Conservation (phyloP, 129 eudicot genomes). For the Rutidosis leptorrhynchoides region DNA sequence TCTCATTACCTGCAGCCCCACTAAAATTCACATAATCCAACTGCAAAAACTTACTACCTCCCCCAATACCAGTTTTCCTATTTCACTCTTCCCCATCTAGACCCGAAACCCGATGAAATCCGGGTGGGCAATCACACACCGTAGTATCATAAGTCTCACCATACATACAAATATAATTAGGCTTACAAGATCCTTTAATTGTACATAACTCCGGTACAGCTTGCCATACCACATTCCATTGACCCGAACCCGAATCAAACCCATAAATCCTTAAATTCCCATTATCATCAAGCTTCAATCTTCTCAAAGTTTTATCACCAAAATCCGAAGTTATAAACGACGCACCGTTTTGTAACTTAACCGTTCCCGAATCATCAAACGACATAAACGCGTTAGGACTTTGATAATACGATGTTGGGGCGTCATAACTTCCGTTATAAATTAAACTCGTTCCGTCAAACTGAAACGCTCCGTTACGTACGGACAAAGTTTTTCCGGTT, state of each 20-base stretch:
- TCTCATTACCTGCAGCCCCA: slow-evolving; percentile 44
- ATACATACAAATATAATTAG: slow-evolving; percentile 51
- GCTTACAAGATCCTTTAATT: slow-evolving; percentile 62
- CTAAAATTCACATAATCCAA: slow-evolving; percentile 67
- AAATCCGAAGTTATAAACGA: slow-evolving; percentile 47
- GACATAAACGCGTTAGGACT: slow-evolving; percentile 22
- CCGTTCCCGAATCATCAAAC: slow-evolving; percentile 35
- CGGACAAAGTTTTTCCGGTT: slow-evolving; percentile 32
- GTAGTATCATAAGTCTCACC: slow-evolving; percentile 43
- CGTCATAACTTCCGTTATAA: slow-evolving; percentile 27
- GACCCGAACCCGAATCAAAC: slow-evolving; percentile 29
- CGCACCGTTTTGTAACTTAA: slow-evolving; percentile 23
- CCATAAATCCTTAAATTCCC: slow-evolving; percentile 66
- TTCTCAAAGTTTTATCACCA: slow-evolving; percentile 44
- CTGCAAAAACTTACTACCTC: slow-evolving; percentile 47
- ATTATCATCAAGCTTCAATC: slow-evolving; percentile 54
- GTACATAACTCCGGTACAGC: slow-evolving; percentile 55
- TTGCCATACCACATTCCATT: slow-evolving; percentile 70
- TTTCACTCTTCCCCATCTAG: slow-evolving; percentile 28
- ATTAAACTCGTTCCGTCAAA: slow-evolving; percentile 39
- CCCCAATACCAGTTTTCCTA: slow-evolving; percentile 24
- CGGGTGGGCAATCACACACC: slow-evolving; percentile 81
- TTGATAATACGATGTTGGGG: slow-evolving; percentile 31
- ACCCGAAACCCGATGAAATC: slow-evolving; percentile 29
- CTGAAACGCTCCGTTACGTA: slow-evolving; percentile 35